These are phyloP conservation scores for Colletotrichum sansevieriae DNA, from an alignment of 2,329 filamentous ascomycete species.

Conservation along the genomic window DNA sequence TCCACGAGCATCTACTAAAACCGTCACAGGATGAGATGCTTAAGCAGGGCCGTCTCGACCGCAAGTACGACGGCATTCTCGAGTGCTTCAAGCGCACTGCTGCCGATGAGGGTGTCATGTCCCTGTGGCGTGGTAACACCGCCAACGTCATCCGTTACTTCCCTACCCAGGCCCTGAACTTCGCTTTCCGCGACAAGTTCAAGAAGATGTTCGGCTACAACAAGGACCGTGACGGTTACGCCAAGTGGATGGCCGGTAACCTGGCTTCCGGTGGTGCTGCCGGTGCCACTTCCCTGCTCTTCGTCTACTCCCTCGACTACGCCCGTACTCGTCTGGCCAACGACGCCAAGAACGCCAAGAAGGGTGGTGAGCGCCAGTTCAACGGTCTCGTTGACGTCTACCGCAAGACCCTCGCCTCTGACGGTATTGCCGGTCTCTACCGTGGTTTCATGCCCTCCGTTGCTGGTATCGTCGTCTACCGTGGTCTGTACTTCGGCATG, in stretches of 20 bases:
- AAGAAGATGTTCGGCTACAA: conserved; percentile 99
- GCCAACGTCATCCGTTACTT: conserved; percentile 99
- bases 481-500: conserved; percentile 99
- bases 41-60: conserved; percentile 97
- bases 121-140: conserved; percentile 99
- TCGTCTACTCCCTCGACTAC: conserved; percentile 99
- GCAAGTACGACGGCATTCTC: conserved; percentile 91
- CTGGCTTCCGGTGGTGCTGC: conserved; percentile 99
- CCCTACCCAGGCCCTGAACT: conserved; percentile 99
- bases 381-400: conserved; percentile 99
- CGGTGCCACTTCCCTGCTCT: conserved; percentile 99
- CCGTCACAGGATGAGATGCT: conserved; percentile 95
- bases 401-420: conserved; percentile 99
- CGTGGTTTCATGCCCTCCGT: conserved; percentile 99
- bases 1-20: conserved; percentile 48
- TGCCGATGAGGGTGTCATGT: conserved; percentile 91
- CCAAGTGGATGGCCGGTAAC: conserved; percentile 99
- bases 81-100: conserved; percentile 97
- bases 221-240: conserved; percentile 99
- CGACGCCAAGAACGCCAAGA: conserved; percentile 99
- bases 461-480: conserved; percentile 99
- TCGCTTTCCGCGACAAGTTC: conserved; percentile 99
- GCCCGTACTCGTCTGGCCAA: conserved; percentile 99
- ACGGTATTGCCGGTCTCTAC: conserved; percentile 99
- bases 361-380: conserved; percentile 98